These are phyloP conservation scores for Chaetomiaceae sp. DNA, from an alignment of 2,329 filamentous ascomycete genomes.

Conservation along the genomic window DNA sequence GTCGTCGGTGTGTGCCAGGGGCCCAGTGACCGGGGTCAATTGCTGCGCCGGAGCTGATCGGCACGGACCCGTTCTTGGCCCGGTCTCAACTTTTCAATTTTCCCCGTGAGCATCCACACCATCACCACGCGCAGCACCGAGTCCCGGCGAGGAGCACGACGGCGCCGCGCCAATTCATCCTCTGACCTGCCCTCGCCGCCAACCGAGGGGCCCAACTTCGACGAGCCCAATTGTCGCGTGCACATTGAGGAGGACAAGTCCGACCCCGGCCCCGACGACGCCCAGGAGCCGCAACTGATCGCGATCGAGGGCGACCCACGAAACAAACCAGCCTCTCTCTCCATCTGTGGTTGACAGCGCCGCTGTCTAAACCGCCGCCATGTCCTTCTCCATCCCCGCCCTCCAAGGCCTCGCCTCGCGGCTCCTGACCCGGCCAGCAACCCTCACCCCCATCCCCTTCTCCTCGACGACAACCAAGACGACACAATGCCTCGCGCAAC, in stretches of 20 bases:
- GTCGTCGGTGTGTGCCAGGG: too few relatives aligned
- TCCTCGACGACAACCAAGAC: neutral
- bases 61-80: conserved; percentile 9
- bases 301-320: neutral
- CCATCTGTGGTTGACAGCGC: too few relatives aligned
- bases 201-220: neutral
- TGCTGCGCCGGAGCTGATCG: neutral
- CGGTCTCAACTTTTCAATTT: conserved; percentile 13
- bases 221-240: neutral
- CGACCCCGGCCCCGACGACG: too few relatives aligned
- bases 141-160: conserved; percentile 8
- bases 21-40: neutral
- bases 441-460: neutral
- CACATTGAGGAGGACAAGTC: too few relatives aligned
- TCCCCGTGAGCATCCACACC: conserved; percentile 5
- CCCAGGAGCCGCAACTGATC: too few relatives aligned
- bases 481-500: conserved; percentile 8
- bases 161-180: neutral
- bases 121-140: conserved; percentile 1
- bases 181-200: neutral
- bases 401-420: conserved; percentile 22
- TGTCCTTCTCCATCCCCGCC: conserved; percentile 19
- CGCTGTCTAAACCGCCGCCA: conserved; percentile 7
- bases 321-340: neutral
- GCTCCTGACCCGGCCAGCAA: conserved; percentile 12